phyloP scores from a whole-genome alignment of 495 filamentous ascomycete genomes.

The Clavariopsis aquatica region DNA sequence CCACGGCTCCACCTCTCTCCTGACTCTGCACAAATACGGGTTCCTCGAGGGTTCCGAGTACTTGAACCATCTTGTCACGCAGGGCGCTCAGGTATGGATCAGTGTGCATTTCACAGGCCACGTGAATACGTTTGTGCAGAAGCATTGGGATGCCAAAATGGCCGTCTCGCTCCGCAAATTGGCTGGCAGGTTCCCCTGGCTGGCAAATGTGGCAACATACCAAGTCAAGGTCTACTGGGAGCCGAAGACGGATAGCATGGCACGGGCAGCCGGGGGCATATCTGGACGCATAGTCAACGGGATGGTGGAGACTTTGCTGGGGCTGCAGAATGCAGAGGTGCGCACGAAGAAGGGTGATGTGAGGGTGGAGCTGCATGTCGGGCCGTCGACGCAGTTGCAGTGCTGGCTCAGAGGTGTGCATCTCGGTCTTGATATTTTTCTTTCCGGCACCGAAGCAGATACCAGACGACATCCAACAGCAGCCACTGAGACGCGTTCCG shows the following conservation, averaged over 20 bases:
- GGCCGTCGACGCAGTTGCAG: neutral
- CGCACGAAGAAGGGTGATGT: neutral
- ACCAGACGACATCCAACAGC: neutral
- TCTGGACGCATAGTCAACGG: neutral
- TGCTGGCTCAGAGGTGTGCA: neutral
- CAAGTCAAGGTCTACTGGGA: constrained; percentile 1
- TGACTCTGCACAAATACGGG: neutral
- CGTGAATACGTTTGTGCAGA: neutral
- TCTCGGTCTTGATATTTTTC: neutral
- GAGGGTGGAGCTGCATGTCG: neutral
- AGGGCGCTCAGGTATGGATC: constrained; percentile 14
- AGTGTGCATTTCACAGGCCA: constrained; percentile 6
- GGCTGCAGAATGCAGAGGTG: neutral
- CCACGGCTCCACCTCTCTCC: neutral
- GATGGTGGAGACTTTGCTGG: neutral
- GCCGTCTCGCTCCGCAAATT: neutral
- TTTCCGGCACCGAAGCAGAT: neutral
- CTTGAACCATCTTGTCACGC: neutral
- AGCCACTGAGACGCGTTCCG: neutral
- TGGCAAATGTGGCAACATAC: neutral
- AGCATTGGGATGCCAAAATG: constrained; percentile 4
- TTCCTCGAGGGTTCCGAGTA: constrained; percentile 16
- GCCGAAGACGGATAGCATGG: neutral
- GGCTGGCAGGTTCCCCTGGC: neutral
- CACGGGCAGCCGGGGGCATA: neutral